These are phyloP conservation scores for Albatrellus sp. DNA, from an alignment of 1,284 basidiomycete species.

Conservation along the genomic window DNA sequence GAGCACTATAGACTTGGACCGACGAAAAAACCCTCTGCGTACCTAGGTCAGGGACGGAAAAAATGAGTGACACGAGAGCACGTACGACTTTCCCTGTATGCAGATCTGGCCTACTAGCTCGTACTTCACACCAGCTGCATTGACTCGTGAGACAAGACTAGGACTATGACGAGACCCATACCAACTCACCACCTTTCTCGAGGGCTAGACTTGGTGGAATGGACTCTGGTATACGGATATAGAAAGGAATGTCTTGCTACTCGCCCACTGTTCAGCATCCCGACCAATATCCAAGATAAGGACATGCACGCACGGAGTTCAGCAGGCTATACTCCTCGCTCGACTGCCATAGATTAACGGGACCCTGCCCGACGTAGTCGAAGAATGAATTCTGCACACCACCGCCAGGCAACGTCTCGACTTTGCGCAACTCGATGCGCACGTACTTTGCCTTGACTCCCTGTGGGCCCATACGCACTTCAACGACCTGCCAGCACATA, in stretches of 20 bases:
- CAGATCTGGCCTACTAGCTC: constrained; percentile 78
- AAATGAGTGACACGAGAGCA: constrained; percentile 3
- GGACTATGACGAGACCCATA: not conserved
- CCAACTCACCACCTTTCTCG: constrained; percentile 46
- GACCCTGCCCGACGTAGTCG: constrained; percentile 62
- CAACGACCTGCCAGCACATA: constrained; percentile 47
- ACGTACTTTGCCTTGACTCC: constrained; percentile 88
- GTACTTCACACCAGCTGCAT: constrained; percentile 65
- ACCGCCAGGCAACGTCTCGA: constrained; percentile 68
- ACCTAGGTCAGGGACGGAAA: not conserved
- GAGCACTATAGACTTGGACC: constrained; percentile 47
- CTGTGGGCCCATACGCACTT: constrained; percentile 58
- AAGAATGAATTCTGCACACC: constrained; percentile 57
- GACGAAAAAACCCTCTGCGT: constrained; percentile 61
- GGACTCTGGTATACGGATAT: constrained; percentile 75
- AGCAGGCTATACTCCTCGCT: constrained; percentile 61
- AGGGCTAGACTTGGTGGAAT: constrained; percentile 73
- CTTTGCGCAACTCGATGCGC: constrained; percentile 75
- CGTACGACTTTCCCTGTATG: constrained; percentile 70
- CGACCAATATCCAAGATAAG: not conserved
- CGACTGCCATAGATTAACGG: constrained; percentile 58
- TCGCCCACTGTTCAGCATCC: not conserved
- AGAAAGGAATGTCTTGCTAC: constrained; percentile 68
- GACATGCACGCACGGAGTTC: constrained; percentile 40
- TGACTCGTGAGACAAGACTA: constrained; percentile 7